phyloP scores from a whole-genome alignment of 306 rosid genomes.

The Cicer pinnatifidum region DNA sequence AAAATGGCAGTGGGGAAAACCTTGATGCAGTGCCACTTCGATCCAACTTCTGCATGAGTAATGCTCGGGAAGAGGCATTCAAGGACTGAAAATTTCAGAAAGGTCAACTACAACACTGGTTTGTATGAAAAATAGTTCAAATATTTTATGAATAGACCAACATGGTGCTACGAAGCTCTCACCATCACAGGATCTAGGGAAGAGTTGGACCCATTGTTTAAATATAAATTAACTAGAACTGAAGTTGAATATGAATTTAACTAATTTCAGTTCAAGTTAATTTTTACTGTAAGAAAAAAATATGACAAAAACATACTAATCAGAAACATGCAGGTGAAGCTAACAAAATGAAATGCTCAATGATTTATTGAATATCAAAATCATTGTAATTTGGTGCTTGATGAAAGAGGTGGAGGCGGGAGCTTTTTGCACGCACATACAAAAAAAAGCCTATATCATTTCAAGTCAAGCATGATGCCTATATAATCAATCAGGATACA shows the following conservation, averaged over 20 bases:
- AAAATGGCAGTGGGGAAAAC: conserved; percentile 49
- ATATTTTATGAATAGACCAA: background rate
- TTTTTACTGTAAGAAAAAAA: background rate
- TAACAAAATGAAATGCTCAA: background rate
- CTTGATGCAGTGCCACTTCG: conserved; percentile 80
- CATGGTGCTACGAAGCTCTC: background rate
- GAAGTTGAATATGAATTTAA: conserved; percentile 7
- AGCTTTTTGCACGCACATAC: background rate
- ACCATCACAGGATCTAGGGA: background rate
- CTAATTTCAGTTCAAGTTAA: background rate
- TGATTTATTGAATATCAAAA: conserved; percentile 17
- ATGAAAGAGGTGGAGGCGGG: background rate
- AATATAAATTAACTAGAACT: conserved; percentile 9
- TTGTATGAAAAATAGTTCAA: conserved; percentile 19
- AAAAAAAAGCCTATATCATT: conserved; percentile 10
- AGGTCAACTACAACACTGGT: conserved; percentile 33
- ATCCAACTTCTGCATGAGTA: conserved; percentile 95
- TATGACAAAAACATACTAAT: background rate
- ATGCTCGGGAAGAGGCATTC: conserved; percentile 86
- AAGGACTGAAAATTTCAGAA: conserved; percentile 64
- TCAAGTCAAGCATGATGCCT: conserved; percentile 11
- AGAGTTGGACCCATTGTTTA: conserved; percentile 7
- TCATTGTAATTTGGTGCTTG: conserved; percentile 4
- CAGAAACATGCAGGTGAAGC: conserved; percentile 16
- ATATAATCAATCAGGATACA: conserved; percentile 13